Evolutionary conservation across 805 yeast genomes (phyloP).

Genomic region (Spathaspora girioi): DNA sequence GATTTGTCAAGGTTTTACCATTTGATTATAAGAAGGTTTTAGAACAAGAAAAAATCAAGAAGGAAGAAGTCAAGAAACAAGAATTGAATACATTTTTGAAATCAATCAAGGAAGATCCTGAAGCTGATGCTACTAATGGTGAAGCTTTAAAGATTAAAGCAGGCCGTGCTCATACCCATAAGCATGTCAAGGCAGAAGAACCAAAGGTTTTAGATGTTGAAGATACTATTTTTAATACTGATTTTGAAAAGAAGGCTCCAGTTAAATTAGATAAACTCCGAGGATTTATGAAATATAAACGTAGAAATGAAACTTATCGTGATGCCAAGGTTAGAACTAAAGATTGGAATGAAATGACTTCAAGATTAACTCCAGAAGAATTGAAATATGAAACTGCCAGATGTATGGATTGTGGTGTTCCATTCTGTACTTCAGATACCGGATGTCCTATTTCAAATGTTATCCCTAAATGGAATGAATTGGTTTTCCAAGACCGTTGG

Average conservation of each 20-base stretch:
- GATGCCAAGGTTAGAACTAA: constrained; percentile 67
- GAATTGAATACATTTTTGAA: constrained; percentile 65
- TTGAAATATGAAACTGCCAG: constrained; percentile 90
- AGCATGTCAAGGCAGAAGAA: constrained; percentile 42
- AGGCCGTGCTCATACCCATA: constrained; percentile 35
- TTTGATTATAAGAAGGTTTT: constrained; percentile 86
- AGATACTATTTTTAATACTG: constrained; percentile 74
- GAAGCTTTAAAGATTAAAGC: constrained; percentile 63
- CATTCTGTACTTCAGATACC: constrained; percentile 96
- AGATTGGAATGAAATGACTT: constrained; percentile 91
- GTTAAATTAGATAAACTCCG: constrained; percentile 70
- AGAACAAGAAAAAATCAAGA: constrained; percentile 65
- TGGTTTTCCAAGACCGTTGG: constrained; percentile 94
- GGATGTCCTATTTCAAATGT: constrained; percentile 98
- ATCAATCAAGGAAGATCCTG: constrained; percentile 77
- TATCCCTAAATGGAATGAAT: constrained; percentile 97
- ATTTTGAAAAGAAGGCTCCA: constrained; percentile 59
- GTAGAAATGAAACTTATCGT: constrained; percentile 85
- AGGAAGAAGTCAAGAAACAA: constrained; percentile 60
- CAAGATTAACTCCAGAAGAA: constrained; percentile 79
- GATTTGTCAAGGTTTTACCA: constrained; percentile 92
- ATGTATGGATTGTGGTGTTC: constrained; percentile 99
- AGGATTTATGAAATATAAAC: constrained; percentile 92
- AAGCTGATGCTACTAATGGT: constrained; percentile 84
- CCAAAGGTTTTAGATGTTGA: constrained; percentile 88